Base-by-base conservation (phyloP, 306 rosid species). In the Castanopsis chinensis region DNA sequence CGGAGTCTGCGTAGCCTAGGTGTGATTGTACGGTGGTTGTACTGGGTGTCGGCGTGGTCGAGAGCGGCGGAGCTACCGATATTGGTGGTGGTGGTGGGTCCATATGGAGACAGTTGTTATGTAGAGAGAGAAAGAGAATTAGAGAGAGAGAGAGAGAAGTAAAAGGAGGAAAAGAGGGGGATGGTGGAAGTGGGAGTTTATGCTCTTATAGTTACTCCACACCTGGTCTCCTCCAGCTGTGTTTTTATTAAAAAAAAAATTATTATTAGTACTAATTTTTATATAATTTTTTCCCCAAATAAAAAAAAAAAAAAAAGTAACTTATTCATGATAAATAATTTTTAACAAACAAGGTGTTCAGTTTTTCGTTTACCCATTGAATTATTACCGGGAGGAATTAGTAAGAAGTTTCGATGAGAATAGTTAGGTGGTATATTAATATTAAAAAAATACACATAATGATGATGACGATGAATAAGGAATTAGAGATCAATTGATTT, bases 1-100 rank as follows among this genome's bases (percentile, higher is more conserved):
- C 59, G 0, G 97, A 94, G 52, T 92, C 98, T 0, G 97, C 76
- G 72, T 92, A 92, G 79, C 79, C 86, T 4, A 87, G 80, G 72
- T 87, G 93, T 1, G 87, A 80, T 5, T 81, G 5, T 0, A 75
- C 58, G 2, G 77, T 58, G 60, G 88, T 17, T 6, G 32, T 2
- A 89, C 87, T 15, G 4, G 83, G 79, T 10, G 28, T 25, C 0
- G 83, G 33, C 5, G 90, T 41, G 6, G 88, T 70, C 63, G 84
- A 88, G 54, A 60, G 79, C 21, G 85, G 85, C 35, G 83, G 80
- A 23, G 61, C 75, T 4, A 63, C 49, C 5, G 25, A 69, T 19
- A 17, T 33, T 32, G 69, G 37, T 10, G 27, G 72, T 23, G 83
- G 81, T 75, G 78, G 86, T 57, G 79, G 82, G 89, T 88, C 92